Conservation (phyloP, 345 rosid genomes). For the Gossypium rotundifolium region DNA sequence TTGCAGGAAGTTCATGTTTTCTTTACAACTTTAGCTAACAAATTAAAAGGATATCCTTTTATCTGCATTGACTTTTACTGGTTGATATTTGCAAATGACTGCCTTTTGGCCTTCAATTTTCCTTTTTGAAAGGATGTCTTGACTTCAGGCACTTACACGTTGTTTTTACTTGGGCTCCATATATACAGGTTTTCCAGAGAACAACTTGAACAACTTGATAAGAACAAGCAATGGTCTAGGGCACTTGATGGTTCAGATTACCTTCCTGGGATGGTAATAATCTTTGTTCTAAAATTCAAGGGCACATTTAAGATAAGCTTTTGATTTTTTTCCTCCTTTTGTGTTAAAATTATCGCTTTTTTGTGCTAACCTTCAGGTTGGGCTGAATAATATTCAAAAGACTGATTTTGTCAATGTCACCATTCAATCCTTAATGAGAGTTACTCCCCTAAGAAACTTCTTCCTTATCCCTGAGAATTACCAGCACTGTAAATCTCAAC, state of each 20-base stretch:
- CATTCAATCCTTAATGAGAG: conserved; percentile 92
- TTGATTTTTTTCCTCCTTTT: neutral
- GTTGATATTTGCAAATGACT: conserved; percentile 1
- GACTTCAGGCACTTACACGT: neutral
- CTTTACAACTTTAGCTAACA: neutral
- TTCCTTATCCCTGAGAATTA: conserved; percentile 92
- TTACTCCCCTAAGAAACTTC: conserved; percentile 81
- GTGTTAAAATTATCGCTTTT: neutral
- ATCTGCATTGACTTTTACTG: neutral
- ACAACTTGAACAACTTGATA: conserved; percentile 84
- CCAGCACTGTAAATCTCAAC: conserved; percentile 68
- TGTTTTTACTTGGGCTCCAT: conserved; percentile 3
- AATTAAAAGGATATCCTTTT: neutral
- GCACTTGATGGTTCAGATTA: conserved; percentile 99
- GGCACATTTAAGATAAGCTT: neutral
- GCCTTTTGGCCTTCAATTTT: neutral
- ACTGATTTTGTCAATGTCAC: conserved; percentile 98
- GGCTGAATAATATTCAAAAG: conserved; percentile 87
- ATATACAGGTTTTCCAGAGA: conserved; percentile 65
- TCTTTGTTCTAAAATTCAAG: neutral
- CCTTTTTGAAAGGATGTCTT: neutral
- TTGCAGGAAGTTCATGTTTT: neutral
- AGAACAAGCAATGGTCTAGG: conserved; percentile 89
- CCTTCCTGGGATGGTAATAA: conserved; percentile 89
- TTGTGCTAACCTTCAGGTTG: conserved; percentile 54